Evolutionary conservation across 2,329 filamentous ascomycete species (phyloP).

Genomic region (Aspergillus hiratsukae): DNA sequence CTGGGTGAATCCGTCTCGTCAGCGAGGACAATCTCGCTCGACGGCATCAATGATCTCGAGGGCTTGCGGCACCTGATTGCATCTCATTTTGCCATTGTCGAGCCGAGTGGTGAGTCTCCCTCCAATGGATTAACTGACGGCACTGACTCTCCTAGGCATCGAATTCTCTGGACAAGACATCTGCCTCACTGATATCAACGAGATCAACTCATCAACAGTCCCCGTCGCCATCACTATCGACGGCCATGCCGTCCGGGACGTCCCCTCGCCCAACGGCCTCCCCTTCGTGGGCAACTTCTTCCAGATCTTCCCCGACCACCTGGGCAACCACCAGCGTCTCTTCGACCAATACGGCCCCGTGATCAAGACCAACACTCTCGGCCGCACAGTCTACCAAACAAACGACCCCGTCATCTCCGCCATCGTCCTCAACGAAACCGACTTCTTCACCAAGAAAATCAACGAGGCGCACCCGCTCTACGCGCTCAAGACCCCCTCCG

Average conservation of each 20-base stretch:
- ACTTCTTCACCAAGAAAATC: slow-evolving; percentile 53
- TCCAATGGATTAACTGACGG: neutral
- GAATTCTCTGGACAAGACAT: slow-evolving; percentile 14
- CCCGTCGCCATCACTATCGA: slow-evolving; percentile 25
- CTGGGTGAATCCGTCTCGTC: slow-evolving; percentile 17
- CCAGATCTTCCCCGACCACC: slow-evolving; percentile 54
- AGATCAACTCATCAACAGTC: slow-evolving; percentile 8
- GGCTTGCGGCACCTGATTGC: slow-evolving; percentile 20
- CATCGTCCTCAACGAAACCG: slow-evolving; percentile 47
- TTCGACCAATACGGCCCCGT: slow-evolving; percentile 52
- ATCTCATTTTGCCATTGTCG: slow-evolving; percentile 28
- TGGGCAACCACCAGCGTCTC: slow-evolving; percentile 54
- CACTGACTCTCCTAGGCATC: slow-evolving; percentile 12
- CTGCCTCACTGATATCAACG: slow-evolving; percentile 12
- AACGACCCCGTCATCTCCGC: slow-evolving; percentile 47
- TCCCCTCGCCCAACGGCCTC: slow-evolving; percentile 19
- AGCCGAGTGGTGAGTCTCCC: slow-evolving; percentile 20
- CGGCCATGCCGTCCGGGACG: slow-evolving; percentile 25
- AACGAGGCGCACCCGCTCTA: slow-evolving; percentile 28
- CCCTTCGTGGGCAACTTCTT: slow-evolving; percentile 51
- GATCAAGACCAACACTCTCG: slow-evolving; percentile 51
- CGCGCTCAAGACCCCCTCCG: slow-evolving; percentile 22
- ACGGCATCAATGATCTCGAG: slow-evolving; percentile 15
- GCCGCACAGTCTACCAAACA: slow-evolving; percentile 47
- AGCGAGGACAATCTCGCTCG: slow-evolving; percentile 18